Percentiles rank a stretch among this genome's conserved stretches.
Evolutionary conservation across 306 rosid genomes (phyloP).

Genomic region (Prosopis cineraria): DNA sequence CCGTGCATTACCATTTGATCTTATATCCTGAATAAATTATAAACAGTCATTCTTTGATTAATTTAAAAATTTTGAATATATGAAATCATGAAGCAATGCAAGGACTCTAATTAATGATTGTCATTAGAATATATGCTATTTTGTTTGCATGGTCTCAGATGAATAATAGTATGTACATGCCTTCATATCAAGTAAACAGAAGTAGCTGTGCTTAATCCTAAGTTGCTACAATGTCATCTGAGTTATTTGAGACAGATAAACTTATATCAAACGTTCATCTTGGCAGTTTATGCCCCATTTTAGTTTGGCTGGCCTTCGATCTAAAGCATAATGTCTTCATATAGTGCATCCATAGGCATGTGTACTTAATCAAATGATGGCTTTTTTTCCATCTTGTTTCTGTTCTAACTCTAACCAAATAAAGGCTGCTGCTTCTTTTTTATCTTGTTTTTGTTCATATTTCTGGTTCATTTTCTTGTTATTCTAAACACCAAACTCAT

Average conservation of each 20-base stretch:
- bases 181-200: too few species aligned
- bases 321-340: not conserved
- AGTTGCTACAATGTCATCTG: too few species aligned
- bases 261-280: too few species aligned
- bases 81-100: not conserved
- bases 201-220: too few species aligned
- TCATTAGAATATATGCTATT: too few species aligned
- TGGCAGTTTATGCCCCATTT: too few species aligned
- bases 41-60: not conserved
- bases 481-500: not conserved
- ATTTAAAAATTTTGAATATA: conserved; percentile 1
- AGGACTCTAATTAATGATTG: too few species aligned
- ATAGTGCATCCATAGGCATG: not conserved
- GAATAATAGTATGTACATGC: too few species aligned
- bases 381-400: not conserved
- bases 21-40: not conserved
- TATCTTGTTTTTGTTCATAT: not conserved
- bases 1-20: conserved; percentile 8
- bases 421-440: not conserved
- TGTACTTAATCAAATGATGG: not conserved
- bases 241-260: too few species aligned
- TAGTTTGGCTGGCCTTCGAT: too few species aligned
- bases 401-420: not conserved
- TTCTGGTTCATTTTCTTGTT: not conserved
- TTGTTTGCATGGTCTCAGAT: too few species aligned